Conservation (phyloP, 1,139 yeast species). For the Debaryomyces nepalensis region DNA sequence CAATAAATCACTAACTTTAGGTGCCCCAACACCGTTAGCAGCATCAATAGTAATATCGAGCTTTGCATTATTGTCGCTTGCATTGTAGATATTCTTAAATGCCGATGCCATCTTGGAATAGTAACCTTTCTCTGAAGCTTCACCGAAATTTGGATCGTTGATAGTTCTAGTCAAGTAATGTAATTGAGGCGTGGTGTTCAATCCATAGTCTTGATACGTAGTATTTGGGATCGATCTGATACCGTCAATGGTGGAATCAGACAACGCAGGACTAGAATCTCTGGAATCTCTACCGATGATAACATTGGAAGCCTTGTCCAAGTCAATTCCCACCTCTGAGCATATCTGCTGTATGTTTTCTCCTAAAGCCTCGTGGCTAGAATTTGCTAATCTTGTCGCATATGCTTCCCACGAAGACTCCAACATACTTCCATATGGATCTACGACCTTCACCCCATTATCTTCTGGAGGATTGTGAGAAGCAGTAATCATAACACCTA, state of each 20-base stretch:
- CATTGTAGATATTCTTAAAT: slow-evolving; percentile 36
- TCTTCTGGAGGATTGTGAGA: slow-evolving; percentile 95
- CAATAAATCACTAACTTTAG: slow-evolving; percentile 60
- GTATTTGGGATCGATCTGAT: slow-evolving; percentile 53
- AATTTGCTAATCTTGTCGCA: slow-evolving; percentile 83
- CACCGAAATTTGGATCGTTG: slow-evolving; percentile 69
- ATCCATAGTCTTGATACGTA: slow-evolving; percentile 59
- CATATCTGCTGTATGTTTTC: slow-evolving; percentile 32
- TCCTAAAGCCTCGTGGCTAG: slow-evolving; percentile 46
- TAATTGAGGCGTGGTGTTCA: slow-evolving; percentile 91
- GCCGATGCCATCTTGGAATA: slow-evolving; percentile 60
- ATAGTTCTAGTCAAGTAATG: slow-evolving; percentile 81
- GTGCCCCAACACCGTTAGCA: slow-evolving; percentile 97
- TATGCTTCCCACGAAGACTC: slow-evolving; percentile 81
- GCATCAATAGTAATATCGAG: slow-evolving; percentile 71
- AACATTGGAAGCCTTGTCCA: slow-evolving; percentile 41
- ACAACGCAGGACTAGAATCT: slow-evolving; percentile 73
- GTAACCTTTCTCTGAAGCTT: slow-evolving; percentile 70
- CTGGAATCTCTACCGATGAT: slow-evolving; percentile 75
- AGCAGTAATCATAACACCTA: slow-evolving; percentile 96
- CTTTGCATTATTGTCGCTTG: slow-evolving; percentile 30
- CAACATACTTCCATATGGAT: slow-evolving; percentile 93
- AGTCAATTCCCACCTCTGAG: slow-evolving; percentile 43
- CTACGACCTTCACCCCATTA: slow-evolving; percentile 95
- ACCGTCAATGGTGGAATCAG: slow-evolving; percentile 71